Evolutionary conservation across 2,329 filamentous ascomycete genomes (phyloP).

Genomic region (Alternaria sp.): DNA sequence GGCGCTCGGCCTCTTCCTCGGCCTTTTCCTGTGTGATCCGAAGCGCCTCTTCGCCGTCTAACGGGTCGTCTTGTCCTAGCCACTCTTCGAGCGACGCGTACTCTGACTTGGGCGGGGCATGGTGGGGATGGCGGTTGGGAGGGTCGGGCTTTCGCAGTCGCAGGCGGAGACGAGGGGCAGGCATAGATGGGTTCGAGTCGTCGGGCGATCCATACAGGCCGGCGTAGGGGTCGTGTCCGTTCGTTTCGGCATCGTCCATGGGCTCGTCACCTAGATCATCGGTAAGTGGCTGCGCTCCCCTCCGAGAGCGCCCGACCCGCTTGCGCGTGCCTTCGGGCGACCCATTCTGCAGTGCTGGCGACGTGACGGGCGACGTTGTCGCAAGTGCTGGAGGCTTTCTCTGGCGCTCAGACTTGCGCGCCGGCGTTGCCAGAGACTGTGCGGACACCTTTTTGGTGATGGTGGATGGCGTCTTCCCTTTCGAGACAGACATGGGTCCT

Average conservation of each 20-base stretch:
- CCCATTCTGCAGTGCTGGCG: slow-evolving; percentile 22
- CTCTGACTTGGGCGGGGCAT: slow-evolving; percentile 54
- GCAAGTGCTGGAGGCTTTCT: slow-evolving; percentile 28
- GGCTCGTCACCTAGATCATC: slow-evolving; percentile 21
- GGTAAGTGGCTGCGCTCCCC: slow-evolving; percentile 21
- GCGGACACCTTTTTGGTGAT: slow-evolving; percentile 31
- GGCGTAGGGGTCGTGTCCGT: slow-evolving; percentile 28
- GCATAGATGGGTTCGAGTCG: slow-evolving; percentile 23
- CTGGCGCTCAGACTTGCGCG: slow-evolving; percentile 46
- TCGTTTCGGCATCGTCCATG: slow-evolving; percentile 16
- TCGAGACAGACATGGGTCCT: slow-evolving; percentile 17
- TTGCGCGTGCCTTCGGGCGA: slow-evolving; percentile 27
- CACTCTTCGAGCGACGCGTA: slow-evolving; percentile 67
- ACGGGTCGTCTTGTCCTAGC: slow-evolving; percentile 61
- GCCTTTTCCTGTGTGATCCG: slow-evolving; percentile 41
- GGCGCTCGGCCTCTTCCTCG: slow-evolving; percentile 69
- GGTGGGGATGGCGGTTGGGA: slow-evolving; percentile 59
- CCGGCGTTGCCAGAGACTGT: slow-evolving; percentile 25
- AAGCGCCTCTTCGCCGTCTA: slow-evolving; percentile 52
- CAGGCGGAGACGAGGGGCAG: slow-evolving; percentile 52
- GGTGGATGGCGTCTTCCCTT: slow-evolving; percentile 24
- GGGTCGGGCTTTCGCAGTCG: slow-evolving; percentile 60
- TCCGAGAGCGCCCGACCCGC: slow-evolving; percentile 32
- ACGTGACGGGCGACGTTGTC: slow-evolving; percentile 22
- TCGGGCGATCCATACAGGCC: slow-evolving; percentile 29